These are phyloP conservation scores for Auriscalpium microsporum DNA, from an alignment of 768 basidiomycete genomes.

Conservation along the genomic window DNA sequence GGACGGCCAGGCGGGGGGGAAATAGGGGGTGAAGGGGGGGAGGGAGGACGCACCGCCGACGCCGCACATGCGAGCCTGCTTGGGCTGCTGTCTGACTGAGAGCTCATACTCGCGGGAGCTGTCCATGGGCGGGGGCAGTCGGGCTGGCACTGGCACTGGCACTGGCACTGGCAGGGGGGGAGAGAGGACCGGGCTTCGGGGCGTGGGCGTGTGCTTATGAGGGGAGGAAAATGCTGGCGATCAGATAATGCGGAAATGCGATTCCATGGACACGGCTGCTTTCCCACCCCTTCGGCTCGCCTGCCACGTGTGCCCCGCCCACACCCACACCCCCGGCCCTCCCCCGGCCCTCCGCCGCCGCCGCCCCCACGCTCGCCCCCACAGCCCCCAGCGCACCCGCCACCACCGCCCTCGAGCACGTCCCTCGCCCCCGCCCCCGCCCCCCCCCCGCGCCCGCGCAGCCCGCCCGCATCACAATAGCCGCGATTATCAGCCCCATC, in stretches of 20 bases:
- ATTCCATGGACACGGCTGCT: conserved; percentile 14
- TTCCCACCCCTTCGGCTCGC: conserved; percentile 9
- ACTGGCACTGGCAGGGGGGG: background rate
- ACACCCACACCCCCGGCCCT: conserved; percentile 4
- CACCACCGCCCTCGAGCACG: background rate
- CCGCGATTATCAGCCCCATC: background rate
- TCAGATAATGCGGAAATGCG: conserved; percentile 10
- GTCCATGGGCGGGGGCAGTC: conserved; percentile 9
- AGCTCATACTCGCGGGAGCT: conserved; percentile 72
- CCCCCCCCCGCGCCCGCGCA: background rate
- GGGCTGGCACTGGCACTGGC: too few relatives aligned
- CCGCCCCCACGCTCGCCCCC: conserved; percentile 7
- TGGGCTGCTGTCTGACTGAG: conserved; percentile 82
- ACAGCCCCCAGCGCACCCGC: background rate
- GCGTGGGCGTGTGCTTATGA: conserved; percentile 11
- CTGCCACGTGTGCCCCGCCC: conserved; percentile 4
- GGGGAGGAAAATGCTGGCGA: conserved; percentile 2
- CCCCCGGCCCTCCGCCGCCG: conserved; percentile 4
- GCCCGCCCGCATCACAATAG: background rate
- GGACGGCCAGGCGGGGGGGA: background rate
- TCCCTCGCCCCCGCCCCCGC: background rate
- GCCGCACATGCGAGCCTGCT: conserved; percentile 87
- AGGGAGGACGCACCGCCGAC: conserved; percentile 67
- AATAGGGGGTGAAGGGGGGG: background rate
- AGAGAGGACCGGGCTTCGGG: conserved; percentile 7